phyloP scores from a whole-genome alignment of 768 basidiomycete species.

The Dendrothele bispora region DNA sequence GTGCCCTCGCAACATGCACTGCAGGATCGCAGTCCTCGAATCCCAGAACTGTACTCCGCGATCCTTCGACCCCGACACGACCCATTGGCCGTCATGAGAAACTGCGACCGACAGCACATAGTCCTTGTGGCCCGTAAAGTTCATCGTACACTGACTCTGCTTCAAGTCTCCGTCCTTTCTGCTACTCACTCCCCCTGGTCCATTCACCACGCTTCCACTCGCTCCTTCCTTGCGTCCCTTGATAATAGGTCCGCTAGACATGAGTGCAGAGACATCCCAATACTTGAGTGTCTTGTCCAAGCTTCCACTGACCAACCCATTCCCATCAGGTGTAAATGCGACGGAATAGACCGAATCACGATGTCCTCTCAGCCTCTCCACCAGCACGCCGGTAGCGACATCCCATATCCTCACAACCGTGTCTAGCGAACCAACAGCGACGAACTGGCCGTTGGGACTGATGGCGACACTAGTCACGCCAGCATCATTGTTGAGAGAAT shows the following conservation, averaged over 20 bases:
- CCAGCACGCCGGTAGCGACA: constrained; percentile 59
- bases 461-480: constrained; percentile 83
- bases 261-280: constrained; percentile 82
- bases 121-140: constrained; percentile 86
- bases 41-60: constrained; percentile 96
- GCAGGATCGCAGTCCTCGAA: constrained; percentile 69
- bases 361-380: constrained; percentile 78
- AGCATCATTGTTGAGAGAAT: constrained; percentile 45
- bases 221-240: constrained; percentile 52
- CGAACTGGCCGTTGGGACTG: constrained; percentile 67
- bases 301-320: constrained; percentile 88
- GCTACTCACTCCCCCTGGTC: constrained; percentile 57
- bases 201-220: constrained; percentile 35
- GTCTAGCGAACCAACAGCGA: constrained; percentile 50
- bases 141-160: constrained; percentile 65
- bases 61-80: constrained; percentile 94
- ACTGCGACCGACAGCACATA: constrained; percentile 42
- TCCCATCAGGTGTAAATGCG: constrained; percentile 92
- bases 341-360: constrained; percentile 85
- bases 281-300: constrained; percentile 86
- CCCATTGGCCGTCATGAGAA: constrained; percentile 90
- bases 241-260: constrained; percentile 53
- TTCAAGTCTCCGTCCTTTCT: constrained; percentile 75
- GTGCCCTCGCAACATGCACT: constrained; percentile 87
- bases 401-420: constrained; percentile 84